Base-by-base conservation (phyloP, 345 rosid genomes). In the Kandelia obovata region DNA sequence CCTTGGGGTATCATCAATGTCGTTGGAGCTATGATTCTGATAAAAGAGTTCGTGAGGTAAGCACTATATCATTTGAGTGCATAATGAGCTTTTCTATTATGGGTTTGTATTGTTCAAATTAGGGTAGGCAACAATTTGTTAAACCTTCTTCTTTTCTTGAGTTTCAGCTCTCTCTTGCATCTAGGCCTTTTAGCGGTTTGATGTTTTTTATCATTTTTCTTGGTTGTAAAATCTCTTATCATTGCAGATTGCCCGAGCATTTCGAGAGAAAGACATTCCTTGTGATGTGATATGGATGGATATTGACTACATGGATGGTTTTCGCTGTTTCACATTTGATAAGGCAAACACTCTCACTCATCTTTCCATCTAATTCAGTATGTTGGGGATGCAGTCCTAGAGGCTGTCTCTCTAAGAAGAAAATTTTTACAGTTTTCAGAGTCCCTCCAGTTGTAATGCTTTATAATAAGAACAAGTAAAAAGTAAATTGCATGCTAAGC, bases 211-310 rank as follows among this genome's bases (percentile, higher is more conserved):
- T 53, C 62, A 46, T 78, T 66, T 32, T 67, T 61, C 16, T 61
- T 69, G 47, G 70, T 43, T 43, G 49, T 43, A 43, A 43, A 11
- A 17, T 21, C 58, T 26, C 34, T 43, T 65, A 26, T 47, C 5
- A 63, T 55, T 74, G 70, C 83, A 93, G 97, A 73, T 93, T 30
- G 84, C 89, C 31, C 84, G 70, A 76, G 83, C 82, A 58, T 93
- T 93, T 79, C 85, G 97, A 51, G 84, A 91, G 73, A 93, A 93
- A 81, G 86, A 70, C 59, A 89, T 93, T 70, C 97, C 98, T 55
- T 73, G 91, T 77, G 98, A 93, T 68, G 97, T 83, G 68, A 79
- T 93, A 81, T 93, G 98, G 98, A 93, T 93, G 98, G 98, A 93
- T 75, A 93, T 93, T 75, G 98, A 93, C 76, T 93, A 93, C 82